Percentiles rank a stretch among this genome's conserved stretches.
Evolutionary conservation across 2,329 filamentous ascomycete genomes (phyloP).

Genomic region (Pseudogymnoascus pannorum): DNA sequence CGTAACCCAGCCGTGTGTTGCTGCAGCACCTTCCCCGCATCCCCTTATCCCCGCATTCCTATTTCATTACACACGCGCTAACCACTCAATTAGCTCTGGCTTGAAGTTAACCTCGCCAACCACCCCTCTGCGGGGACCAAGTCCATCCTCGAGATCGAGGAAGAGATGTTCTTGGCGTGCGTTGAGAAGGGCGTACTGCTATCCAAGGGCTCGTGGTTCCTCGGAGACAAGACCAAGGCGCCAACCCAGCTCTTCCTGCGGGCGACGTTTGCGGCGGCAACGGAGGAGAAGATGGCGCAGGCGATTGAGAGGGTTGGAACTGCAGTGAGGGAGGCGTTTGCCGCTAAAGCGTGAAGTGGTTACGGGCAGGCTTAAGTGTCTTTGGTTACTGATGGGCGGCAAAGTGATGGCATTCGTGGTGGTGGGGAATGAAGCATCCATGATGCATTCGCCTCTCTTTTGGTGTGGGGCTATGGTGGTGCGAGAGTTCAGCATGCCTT

Average conservation of each 20-base stretch:
- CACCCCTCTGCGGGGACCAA: constrained; percentile 54
- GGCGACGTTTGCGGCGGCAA: constrained; percentile 80
- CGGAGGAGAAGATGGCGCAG: constrained; percentile 59
- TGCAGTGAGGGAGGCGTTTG: constrained; percentile 59
- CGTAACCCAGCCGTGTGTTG: neutral
- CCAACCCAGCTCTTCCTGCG: constrained; percentile 64
- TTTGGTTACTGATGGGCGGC: neutral
- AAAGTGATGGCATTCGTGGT: neutral
- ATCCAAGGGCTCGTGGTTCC: constrained; percentile 84
- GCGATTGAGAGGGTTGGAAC: constrained; percentile 70
- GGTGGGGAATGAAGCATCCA: neutral
- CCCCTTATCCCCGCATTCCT: neutral
- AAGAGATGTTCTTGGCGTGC: constrained; percentile 73
- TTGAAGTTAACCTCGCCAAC: constrained; percentile 57
- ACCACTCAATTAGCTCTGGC: constrained; percentile 53
- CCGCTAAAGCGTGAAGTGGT: constrained; percentile 15
- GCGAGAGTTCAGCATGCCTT: neutral
- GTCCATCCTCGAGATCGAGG: constrained; percentile 62
- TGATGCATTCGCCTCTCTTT: neutral
- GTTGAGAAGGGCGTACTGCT: constrained; percentile 73
- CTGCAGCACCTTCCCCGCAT: neutral
- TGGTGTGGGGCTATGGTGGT: neutral
- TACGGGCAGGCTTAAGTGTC: neutral
- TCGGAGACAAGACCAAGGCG: constrained; percentile 49
- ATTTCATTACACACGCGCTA: constrained; percentile 6